phyloP scores from a whole-genome alignment of 1,139 yeast genomes.

The Geotrichum restrictum region DNA sequence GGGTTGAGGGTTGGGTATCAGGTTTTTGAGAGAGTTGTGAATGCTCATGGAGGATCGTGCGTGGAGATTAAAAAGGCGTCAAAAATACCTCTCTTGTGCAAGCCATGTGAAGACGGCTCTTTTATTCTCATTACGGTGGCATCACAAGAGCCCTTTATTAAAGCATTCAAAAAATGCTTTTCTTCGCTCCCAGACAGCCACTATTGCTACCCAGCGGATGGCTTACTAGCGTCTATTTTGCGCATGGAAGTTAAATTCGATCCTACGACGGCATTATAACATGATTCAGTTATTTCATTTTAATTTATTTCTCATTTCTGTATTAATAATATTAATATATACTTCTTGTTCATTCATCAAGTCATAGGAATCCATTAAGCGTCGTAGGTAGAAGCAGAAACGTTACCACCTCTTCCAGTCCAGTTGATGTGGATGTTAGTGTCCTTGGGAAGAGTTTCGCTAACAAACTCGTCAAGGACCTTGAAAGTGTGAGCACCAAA shows the following conservation, averaged over 20 bases:
- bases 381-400: slow-evolving; percentile 88
- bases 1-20: slow-evolving; percentile 67
- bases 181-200: slow-evolving; percentile 7
- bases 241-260: slow-evolving; percentile 22
- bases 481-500: slow-evolving; percentile 99
- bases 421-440: slow-evolving; percentile 93
- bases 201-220: slow-evolving; percentile 23
- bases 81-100: slow-evolving; percentile 5
- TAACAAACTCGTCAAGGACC: slow-evolving; percentile 83
- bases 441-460: slow-evolving; percentile 69
- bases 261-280: neutral
- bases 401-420: slow-evolving; percentile 99
- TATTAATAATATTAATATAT: neutral
- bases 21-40: slow-evolving; percentile 57
- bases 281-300: neutral
- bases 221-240: slow-evolving; percentile 25
- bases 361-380: slow-evolving; percentile 49
- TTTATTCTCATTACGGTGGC: slow-evolving; percentile 23
- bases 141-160: slow-evolving; percentile 10
- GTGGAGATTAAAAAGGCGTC: slow-evolving; percentile 2
- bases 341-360: neutral
- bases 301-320: neutral
- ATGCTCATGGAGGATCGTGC: slow-evolving; percentile 57
- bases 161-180: slow-evolving; percentile 16
- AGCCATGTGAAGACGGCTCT: neutral